Base-by-base conservation (phyloP, 257 asterid genomes). In the Penstemon davidsonii region DNA sequence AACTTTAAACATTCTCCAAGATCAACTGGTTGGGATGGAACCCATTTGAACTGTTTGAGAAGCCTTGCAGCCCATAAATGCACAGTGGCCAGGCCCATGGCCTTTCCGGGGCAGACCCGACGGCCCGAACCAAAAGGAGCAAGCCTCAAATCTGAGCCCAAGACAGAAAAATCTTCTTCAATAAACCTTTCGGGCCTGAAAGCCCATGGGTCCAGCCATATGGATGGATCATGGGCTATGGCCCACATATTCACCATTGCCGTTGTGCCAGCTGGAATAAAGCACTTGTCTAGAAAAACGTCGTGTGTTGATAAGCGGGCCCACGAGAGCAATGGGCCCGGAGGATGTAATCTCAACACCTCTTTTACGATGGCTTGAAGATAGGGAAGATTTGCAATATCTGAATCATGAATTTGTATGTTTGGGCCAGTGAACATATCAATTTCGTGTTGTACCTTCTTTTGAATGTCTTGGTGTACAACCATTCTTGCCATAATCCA, bases 171-270 rank as follows among this genome's bases (percentile, higher is more conserved):
- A 6, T 78, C 87, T 44, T 69, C 77, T 12, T 73, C 75, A 3
- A 80, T 45, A 66, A 88, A 86, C 66, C 96, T 79, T 54, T 87
- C 87, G 37, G 95, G 95, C 65, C 33, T 74, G 46, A 87, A 87
- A 10, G 76, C 47, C 85, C 79, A 82, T 0, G 95, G 86, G 50
- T 87, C 86, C 15, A 73, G 11, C 95, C 95, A 87, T 37, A 83
- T 70, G 0, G 79, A 5, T 0, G 91, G 85, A 56, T 87, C 91
- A 7, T 85, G 95, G 9, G 88, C 69, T 39, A 87, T 87, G 40
- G 95, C 89, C 95, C 95, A 87, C 92, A 85, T 87, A 44, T 87
- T 87, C n/a, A 87, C 91, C 91, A 87, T 87, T 5, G 91, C 91
- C 0, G 85, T 85, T 0, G 91, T 87, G 71, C 89, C 87, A 57